These are phyloP conservation scores for Capronia epimyces DNA, from an alignment of 2,329 filamentous ascomycete species.

Conservation along the genomic window DNA sequence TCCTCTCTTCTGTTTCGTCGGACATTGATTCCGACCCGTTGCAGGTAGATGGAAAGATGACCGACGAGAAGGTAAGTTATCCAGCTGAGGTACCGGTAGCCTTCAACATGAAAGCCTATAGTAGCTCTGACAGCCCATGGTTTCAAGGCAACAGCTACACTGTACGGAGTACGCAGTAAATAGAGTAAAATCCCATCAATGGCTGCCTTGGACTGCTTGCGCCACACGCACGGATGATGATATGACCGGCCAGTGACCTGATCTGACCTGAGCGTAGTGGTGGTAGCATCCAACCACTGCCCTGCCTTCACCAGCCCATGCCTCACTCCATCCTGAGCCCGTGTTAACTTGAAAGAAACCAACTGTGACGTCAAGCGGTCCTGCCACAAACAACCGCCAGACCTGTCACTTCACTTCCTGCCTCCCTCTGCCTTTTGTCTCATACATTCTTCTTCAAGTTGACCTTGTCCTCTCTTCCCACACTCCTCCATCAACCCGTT, in stretches of 20 bases:
- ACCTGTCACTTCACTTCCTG: background rate
- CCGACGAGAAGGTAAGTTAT: background rate
- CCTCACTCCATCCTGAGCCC: background rate
- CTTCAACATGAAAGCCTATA: too few species aligned
- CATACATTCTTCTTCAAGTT: background rate
- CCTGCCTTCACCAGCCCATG: background rate
- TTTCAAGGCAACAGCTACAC: too few species aligned
- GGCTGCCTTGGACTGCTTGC: too few species aligned
- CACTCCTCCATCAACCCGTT: constrained; percentile 3
- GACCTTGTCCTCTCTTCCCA: background rate
- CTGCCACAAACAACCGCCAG: background rate
- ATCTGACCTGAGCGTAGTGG: background rate
- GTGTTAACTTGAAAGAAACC: background rate
- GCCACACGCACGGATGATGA: too few species aligned
- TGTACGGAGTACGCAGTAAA: too few species aligned
- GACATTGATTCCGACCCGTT: background rate
- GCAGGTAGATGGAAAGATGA: background rate
- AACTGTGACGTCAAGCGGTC: constrained; percentile 1
- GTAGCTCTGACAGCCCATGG: too few species aligned
- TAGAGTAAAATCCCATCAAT: too few species aligned
- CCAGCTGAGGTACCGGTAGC: too few species aligned
- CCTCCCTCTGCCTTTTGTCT: background rate
- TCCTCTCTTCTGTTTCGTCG: background rate
- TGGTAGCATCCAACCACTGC: background rate
- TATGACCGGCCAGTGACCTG: too few species aligned